These are phyloP conservation scores for Cladochytrium replicatum DNA, from an alignment of 192 early-diverging fungal species.

Conservation along the genomic window DNA sequence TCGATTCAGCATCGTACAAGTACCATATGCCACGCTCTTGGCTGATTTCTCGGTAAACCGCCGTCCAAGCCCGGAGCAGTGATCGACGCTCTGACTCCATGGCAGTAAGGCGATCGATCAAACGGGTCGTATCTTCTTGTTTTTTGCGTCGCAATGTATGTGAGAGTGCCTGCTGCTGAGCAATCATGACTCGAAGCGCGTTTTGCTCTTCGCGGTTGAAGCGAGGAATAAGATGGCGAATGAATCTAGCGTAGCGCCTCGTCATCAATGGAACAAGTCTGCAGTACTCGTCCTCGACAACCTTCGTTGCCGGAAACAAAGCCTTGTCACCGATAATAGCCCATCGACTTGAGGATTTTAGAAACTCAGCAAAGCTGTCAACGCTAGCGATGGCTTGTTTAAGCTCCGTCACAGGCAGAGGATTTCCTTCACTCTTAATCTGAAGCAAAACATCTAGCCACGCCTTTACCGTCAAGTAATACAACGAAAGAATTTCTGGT, in stretches of 20 bases:
- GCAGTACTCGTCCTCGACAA: slow-evolving; percentile 25
- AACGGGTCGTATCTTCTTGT: slow-evolving; percentile 6
- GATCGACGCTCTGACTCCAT: slow-evolving; percentile 18
- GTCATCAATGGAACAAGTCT: slow-evolving; percentile 11
- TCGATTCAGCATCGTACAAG: slow-evolving; percentile 2
- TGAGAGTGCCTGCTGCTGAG: no score
- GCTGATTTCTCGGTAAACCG: slow-evolving; percentile 18
- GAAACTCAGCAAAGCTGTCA: slow-evolving; percentile 19
- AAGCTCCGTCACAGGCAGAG: slow-evolving; percentile 3
- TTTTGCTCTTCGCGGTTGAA: no score
- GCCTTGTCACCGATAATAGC: slow-evolving; percentile 15
- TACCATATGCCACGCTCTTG: slow-evolving; percentile 35
- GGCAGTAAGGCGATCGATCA: slow-evolving; percentile 6
- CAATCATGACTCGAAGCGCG: no score
- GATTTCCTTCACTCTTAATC: slow-evolving; percentile 11
- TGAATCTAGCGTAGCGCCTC: slow-evolving; percentile 16
- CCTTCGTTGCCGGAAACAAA: slow-evolving; percentile 22
- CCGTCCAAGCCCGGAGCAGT: slow-evolving; percentile 11
- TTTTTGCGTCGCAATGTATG: no score
- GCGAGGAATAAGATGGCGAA: no score
- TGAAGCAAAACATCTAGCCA: slow-evolving; percentile 21
- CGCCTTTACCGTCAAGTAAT: slow-evolving; percentile 18
- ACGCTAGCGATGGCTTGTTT: slow-evolving; percentile 11
- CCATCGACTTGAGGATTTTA: slow-evolving; percentile 26
- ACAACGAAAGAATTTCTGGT: slow-evolving; percentile 34